Evolutionary conservation across 441 rosid species (phyloP), one percentile per base, ranked within the genome.

Genomic region (Pelargonium myrrhifolium): DNA sequence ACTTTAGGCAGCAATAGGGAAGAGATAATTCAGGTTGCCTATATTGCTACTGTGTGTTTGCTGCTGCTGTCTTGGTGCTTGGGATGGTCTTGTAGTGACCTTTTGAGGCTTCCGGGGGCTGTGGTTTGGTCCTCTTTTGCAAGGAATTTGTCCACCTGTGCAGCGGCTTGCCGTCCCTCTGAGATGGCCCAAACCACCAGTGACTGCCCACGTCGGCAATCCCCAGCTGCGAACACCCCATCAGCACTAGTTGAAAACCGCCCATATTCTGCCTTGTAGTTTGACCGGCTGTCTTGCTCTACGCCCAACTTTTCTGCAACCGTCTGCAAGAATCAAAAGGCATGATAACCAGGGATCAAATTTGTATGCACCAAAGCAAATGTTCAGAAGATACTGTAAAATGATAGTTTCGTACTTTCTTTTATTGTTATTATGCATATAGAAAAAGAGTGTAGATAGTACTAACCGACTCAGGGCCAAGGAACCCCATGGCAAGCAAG

Each of bases 121-220:
- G 3, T 7, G 0, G 43, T 17, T 0, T 35, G 61, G 7, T 65
- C 71, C 26, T 71, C 64, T 18, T 85, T 39, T 10, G 71, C 42
- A 14, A 96, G 87, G 79, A 70, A 96, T 17, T 77, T 85, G 74
- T 96, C 96, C 0, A 96, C 99, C 76, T 93, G 94, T 11, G 94
- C 78, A 37, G 99, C 99, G 5, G 98, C 84, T 83, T 93, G 99
- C 42, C 99, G 85, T 68, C 99, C 99, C 81, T 96, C 99, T 10
- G 96, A 84, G 73, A 96, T 93, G 20, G 99, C 99, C 99, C 99
- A 96, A 0, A 96, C 99, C 60, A 96, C 99, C 35, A 96, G 80
- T 28, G 99, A 96, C 80, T 96, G 99, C 11, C 98, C 99, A 0
- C 99, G 87, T 49, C 99, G 77, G 76, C 99, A 96, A 76, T 96